Evolutionary conservation across 1,139 yeast species (phyloP), one percentile per base, ranked within the genome.

Genomic region (Taphrina communis): DNA sequence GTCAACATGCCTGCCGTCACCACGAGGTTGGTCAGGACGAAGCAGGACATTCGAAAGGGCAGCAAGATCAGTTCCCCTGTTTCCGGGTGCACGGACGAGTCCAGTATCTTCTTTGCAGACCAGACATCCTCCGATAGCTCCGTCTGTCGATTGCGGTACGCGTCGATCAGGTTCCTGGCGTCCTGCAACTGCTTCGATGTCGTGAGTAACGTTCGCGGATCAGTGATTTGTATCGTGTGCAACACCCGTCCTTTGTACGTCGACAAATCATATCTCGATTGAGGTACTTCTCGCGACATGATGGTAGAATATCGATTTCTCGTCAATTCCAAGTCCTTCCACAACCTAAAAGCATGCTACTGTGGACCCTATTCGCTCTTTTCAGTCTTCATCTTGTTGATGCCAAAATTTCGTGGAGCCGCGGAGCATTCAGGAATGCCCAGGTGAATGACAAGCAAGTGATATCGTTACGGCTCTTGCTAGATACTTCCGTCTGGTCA

Each of bases 1-100:
- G 97, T 93, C 75, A 94, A 84, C 99, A 94, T 94, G 74, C 99
- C 99, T 2, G 90, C 93, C 12, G 99, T 94, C 65, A 94, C 98
- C 36, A 94, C 94, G 78, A 94, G 81, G 78, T 94, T 94, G 14
- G 97, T 90, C 70, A 94, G 82, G 25, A 94, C 99, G 80, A 95
- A 91, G 46, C 95, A 88, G 21, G 97, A 92, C 99, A 94, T 94
- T 79, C 99, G 85, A 80, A 94, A 94, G 2, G 99, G 99, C 70
- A 94, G 82, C 52, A 90, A 77, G 9, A 94, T 97, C 2, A 96
- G 89, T 75, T 90, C 94, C 0, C 98, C 97, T 1, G 96, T 94
- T 77, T 94, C 74, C 12, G 75, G 75, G 56, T 73, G 75, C 35
- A 73, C 66, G 2, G 75, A 71, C 25, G 75, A 72, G 67, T 73